Percentiles rank a stretch among this genome's conserved stretches.
Conservation (phyloP, 176 grass and related monocot species). For the Eleusine indica region DNA sequence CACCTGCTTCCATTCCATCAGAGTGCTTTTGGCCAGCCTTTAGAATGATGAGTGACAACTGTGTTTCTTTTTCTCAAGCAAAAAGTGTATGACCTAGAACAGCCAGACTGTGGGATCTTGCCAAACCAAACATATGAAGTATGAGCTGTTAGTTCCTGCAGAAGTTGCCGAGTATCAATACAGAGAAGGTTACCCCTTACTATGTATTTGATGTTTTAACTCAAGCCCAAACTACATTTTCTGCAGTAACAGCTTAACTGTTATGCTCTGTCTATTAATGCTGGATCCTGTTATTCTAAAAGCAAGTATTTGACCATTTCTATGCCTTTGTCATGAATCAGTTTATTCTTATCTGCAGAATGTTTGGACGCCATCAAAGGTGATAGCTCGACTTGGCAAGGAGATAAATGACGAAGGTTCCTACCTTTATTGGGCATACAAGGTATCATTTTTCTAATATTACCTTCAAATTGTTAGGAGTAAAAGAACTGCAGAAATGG, state of each 20-base stretch:
- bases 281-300: slow-evolving; percentile 15
- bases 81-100: neutral
- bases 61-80: neutral
- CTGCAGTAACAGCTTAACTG: neutral
- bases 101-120: neutral
- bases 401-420: slow-evolving; percentile 89
- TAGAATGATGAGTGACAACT: neutral
- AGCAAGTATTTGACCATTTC: neutral
- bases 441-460: slow-evolving; percentile 53
- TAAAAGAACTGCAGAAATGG: slow-evolving; percentile 3
- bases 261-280: neutral
- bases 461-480: neutral
- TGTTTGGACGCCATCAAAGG: slow-evolving; percentile 93
- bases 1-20: slow-evolving; percentile 4
- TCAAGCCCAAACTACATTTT: neutral
- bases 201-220: slow-evolving; percentile 32
- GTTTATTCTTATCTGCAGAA: slow-evolving; percentile 56
- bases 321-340: neutral
- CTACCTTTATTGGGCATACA: slow-evolving; percentile 90
- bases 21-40: neutral
- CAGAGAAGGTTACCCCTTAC: neutral
- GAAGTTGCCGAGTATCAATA: neutral
- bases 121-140: neutral
- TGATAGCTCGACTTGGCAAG: slow-evolving; percentile 89
- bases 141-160: slow-evolving; percentile 19